These are phyloP conservation scores for Filobasidium floriforme DNA, from an alignment of 768 basidiomycete genomes.

Conservation along the genomic window DNA sequence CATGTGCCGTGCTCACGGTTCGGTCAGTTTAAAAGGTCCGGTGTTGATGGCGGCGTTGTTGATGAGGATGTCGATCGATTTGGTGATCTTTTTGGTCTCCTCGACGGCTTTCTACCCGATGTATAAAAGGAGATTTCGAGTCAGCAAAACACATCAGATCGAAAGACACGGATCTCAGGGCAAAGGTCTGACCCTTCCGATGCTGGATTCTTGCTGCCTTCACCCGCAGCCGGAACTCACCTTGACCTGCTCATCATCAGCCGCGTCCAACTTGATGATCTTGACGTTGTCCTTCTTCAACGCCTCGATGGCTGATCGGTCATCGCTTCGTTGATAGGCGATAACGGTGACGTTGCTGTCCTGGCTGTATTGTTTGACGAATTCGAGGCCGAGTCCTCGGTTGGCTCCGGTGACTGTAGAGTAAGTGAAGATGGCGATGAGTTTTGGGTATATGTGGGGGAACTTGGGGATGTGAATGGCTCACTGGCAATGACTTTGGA, in stretches of 20 bases:
- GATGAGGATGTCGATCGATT: constrained; percentile 6
- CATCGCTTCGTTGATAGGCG: background rate
- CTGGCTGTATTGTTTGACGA: constrained; percentile 12
- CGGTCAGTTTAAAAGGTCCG: constrained; percentile 8
- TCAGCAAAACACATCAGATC: no score
- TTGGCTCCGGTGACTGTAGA: constrained; percentile 11
- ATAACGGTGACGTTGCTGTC: background rate
- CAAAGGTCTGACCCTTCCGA: no score
- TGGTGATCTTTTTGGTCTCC: constrained; percentile 5
- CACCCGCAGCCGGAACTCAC: background rate
- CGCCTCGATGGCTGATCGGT: background rate
- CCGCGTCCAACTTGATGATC: constrained; percentile 5
- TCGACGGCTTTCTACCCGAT: background rate
- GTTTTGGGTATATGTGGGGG: background rate
- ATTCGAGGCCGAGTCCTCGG: constrained; percentile 17
- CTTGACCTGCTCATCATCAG: background rate
- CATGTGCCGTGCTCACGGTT: no score
- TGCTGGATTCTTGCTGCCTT: background rate
- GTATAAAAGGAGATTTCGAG: background rate
- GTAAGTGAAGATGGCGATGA: background rate
- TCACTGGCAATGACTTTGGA: background rate
- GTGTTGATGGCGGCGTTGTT: constrained; percentile 10
- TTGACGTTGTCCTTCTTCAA: constrained; percentile 7
- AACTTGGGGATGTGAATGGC: background rate
- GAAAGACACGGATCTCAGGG: no score